Percentiles rank a stretch among this genome's conserved stretches.
Conservation (phyloP, 305 asterid species). For the Withania somnifera region DNA sequence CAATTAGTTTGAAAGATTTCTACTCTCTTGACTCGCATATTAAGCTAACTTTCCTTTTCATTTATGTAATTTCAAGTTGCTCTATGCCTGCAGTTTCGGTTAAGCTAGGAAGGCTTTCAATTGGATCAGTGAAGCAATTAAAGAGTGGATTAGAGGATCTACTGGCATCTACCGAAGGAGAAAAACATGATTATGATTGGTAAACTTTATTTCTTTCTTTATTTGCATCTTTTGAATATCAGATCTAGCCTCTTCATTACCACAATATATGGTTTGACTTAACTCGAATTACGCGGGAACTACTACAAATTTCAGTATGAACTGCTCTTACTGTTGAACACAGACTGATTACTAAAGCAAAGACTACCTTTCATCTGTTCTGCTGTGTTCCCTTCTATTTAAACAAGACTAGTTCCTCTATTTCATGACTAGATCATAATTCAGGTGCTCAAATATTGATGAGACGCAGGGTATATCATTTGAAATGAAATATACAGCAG, state of each 20-base stretch:
- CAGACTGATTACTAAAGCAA: neutral
- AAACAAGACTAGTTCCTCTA: neutral
- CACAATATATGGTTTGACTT: neutral
- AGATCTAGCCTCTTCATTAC: neutral
- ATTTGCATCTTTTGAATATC: neutral
- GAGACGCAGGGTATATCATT: neutral
- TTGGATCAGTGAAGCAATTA: conserved; percentile 56
- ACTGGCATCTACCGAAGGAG: conserved; percentile 65
- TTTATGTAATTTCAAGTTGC: neutral
- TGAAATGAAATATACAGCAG: neutral
- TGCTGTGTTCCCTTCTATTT: neutral
- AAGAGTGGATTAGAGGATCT: conserved; percentile 71
- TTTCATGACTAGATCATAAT: neutral
- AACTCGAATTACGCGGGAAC: neutral
- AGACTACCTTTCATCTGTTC: neutral
- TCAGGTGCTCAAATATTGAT: neutral
- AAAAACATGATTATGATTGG: conserved; percentile 98
- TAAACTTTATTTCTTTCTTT: conserved; percentile 16
- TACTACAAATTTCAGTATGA: neutral
- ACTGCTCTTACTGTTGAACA: neutral
- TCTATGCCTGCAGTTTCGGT: conserved; percentile 31
- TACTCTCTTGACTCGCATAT: neutral
- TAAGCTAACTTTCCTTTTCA: neutral
- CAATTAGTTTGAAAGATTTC: neutral
- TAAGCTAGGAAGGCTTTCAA: conserved; percentile 80